Evolutionary conservation across 345 rosid genomes (phyloP), one percentile per base, ranked within the genome.

Genomic region (Citrus unshiu): DNA sequence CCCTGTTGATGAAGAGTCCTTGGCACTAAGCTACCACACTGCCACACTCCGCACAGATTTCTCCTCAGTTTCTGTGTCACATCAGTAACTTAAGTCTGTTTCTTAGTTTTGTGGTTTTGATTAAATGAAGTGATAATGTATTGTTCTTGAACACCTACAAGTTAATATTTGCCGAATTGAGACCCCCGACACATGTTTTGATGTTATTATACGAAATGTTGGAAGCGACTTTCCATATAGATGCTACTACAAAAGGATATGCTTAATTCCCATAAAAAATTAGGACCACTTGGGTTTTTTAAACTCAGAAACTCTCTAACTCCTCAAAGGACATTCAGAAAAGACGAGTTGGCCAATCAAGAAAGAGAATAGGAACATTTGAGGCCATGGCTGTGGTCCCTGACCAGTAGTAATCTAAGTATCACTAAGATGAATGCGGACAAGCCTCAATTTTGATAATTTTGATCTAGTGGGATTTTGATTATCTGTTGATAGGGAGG

Each of bases 321-420:
- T 34, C 76, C 35, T 49, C 34, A 16, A 59, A 73, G 51, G 70
- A 43, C 43, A 72, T 22, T 49, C 5, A 19, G 39, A 60, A 60
- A 60, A 60, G 57, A 16, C 35, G 19, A 10, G 57, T n/a, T 24
- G 59, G 46, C 4, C 12, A 12, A 34, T 32, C 22, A 8, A 29
- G 3, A 35, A 9, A 62, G 19, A 21, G 37, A 74, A 8, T 25
- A 39, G 10, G 40, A 39, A 40, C 68, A 9, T 56, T 30, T 57
- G 29, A 73, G n/a, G 14, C 74, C 13, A 32, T 27, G 70, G 70
- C 14, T 54, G 34, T 16, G 73, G 73, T 70, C 73, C 60, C 73
- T 18, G 58, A 54, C 6, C 7, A 4, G 22, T 16, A 5, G 58
- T 35, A 35, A 51, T 37, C 40, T 39, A 39, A 39, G 58, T 54